Percentiles rank a stretch among this genome's conserved stretches.
phyloP scores from a whole-genome alignment of 1,284 basidiomycete species.

The Mycena citricolor region DNA sequence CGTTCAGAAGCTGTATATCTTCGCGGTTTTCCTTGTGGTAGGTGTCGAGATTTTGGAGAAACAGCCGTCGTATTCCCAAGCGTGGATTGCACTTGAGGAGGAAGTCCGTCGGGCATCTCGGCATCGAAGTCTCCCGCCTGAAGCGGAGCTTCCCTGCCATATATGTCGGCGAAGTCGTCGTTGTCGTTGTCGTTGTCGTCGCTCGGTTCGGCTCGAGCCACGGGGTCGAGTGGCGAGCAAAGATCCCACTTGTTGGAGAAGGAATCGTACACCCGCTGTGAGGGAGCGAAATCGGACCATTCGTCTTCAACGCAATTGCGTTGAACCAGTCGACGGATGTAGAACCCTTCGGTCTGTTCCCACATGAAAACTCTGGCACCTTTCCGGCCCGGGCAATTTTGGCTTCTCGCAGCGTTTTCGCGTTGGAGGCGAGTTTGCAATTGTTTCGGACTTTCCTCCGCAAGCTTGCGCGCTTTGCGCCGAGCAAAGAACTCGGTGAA shows the following conservation, averaged over 20 bases:
- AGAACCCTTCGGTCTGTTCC: conserved; percentile 22
- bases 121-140: too few relatives aligned
- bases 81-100: too few relatives aligned
- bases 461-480: conserved; percentile 14
- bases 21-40: too few relatives aligned
- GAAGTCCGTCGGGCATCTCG: too few relatives aligned
- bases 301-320: conserved; percentile 4
- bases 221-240: conserved; percentile 23
- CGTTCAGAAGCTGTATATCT: too few relatives aligned
- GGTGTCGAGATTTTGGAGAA: too few relatives aligned
- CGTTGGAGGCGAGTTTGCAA: conserved; percentile 7
- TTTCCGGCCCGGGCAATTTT: conserved; percentile 17
- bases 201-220: conserved; percentile 7
- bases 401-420: not conserved
- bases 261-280: conserved; percentile 24
- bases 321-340: conserved; percentile 8
- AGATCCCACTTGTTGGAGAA: conserved; percentile 26
- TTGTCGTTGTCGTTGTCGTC: not conserved
- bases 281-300: conserved; percentile 17
- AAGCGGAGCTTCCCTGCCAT: too few relatives aligned
- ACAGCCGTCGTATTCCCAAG: too few relatives aligned
- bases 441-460: conserved; percentile 15
- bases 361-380: conserved; percentile 22
- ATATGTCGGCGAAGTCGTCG: too few relatives aligned
- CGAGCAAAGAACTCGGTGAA: conserved; percentile 23